A percentile compares a stretch with the other conserved stretches of the same genome.
Conservation (phyloP, 2,329 filamentous ascomycete genomes). For the Trematosphaeria pertusa region DNA sequence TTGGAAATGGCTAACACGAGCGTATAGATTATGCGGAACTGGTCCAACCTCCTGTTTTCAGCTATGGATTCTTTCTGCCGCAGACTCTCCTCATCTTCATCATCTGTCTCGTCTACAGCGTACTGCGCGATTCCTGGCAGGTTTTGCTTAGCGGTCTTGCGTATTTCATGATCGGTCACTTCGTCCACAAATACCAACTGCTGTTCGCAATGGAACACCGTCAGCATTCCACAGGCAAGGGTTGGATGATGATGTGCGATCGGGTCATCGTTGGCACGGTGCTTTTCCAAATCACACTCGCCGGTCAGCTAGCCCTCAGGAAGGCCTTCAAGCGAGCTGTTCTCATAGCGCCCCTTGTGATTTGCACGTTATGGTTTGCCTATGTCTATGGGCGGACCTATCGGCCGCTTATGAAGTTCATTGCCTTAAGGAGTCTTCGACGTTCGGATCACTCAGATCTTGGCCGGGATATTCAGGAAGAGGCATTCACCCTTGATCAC, state of each 20-base stretch:
- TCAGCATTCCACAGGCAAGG: constrained; percentile 88
- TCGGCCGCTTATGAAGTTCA: constrained; percentile 88
- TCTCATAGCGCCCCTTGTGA: constrained; percentile 76
- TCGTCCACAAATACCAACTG: constrained; percentile 96
- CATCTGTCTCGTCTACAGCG: constrained; percentile 93
- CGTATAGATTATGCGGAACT: constrained; percentile 77
- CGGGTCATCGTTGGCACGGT: constrained; percentile 85
- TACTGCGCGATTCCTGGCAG: constrained; percentile 78
- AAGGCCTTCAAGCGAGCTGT: constrained; percentile 75
- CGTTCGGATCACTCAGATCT: constrained; percentile 63
- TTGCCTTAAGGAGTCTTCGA: constrained; percentile 85
- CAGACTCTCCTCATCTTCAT: constrained; percentile 93
- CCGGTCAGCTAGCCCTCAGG: constrained; percentile 80
- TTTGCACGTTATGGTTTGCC: constrained; percentile 86
- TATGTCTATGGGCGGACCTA: constrained; percentile 83
- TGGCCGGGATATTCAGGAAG: constrained; percentile 54
- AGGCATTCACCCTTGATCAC: constrained; percentile 23
- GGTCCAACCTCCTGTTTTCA: constrained; percentile 82
- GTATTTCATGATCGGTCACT: constrained; percentile 84
- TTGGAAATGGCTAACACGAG: constrained; percentile 4
- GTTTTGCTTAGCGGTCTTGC: constrained; percentile 82
- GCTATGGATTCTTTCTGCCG: constrained; percentile 94
- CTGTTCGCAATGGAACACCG: constrained; percentile 98
- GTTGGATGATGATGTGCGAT: constrained; percentile 97
- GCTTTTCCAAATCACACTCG: constrained; percentile 90